These are phyloP conservation scores for Venturia effusa DNA, from an alignment of 2,329 filamentous ascomycete genomes.

Conservation along the genomic window DNA sequence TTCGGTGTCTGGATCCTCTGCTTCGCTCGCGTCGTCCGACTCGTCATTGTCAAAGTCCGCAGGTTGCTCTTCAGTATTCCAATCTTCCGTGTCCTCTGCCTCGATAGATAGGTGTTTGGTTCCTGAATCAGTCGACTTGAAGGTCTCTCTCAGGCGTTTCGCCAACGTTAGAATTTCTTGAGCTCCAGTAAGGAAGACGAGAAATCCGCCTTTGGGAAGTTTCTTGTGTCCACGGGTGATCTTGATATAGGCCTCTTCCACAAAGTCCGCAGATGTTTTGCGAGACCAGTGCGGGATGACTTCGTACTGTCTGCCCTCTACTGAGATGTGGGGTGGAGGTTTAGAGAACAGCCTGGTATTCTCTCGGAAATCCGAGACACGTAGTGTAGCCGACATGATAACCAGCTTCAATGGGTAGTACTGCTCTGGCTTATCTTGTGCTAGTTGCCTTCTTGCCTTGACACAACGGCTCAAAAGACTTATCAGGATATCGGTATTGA, in stretches of 20 bases:
- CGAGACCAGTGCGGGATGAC: conserved; percentile 85
- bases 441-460: conserved; percentile 64
- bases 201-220: conserved; percentile 77
- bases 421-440: conserved; percentile 56
- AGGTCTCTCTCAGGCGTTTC: conserved; percentile 64
- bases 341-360: conserved; percentile 68
- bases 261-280: conserved; percentile 73
- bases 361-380: conserved; percentile 80
- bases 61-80: conserved; percentile 14
- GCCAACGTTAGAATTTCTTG: conserved; percentile 81
- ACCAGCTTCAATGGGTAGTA: conserved; percentile 75
- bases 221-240: conserved; percentile 80
- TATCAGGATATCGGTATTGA: conserved; percentile 97
- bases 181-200: conserved; percentile 90
- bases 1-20: conserved; percentile 45
- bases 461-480: conserved; percentile 93
- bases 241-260: conserved; percentile 82
- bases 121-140: conserved; percentile 30
- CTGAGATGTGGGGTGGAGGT: conserved; percentile 74
- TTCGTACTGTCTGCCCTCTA: conserved; percentile 83
- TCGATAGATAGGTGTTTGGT: conserved; percentile 36
- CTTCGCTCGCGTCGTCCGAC: conserved; percentile 36
- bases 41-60: conserved; percentile 32
- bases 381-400: conserved; percentile 94
- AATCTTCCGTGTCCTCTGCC: conserved; percentile 5